Conservation (phyloP, 345 rosid species). For the Dimocarpus longan region DNA sequence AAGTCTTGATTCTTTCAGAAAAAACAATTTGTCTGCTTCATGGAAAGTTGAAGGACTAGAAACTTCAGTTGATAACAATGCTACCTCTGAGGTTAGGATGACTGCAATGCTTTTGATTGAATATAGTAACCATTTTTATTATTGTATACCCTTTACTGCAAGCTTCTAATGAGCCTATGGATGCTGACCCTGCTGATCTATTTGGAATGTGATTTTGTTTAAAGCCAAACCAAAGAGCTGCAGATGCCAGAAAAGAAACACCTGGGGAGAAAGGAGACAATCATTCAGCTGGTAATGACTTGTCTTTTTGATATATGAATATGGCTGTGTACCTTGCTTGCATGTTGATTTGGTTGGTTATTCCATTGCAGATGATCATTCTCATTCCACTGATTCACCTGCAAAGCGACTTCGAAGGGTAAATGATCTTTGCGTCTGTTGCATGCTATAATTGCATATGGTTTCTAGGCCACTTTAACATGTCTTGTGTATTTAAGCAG, state of each 20-base stretch:
- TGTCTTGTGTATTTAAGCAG: slow-evolving; percentile 9
- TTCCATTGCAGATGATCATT: slow-evolving; percentile 45
- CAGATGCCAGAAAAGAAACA: slow-evolving; percentile 37
- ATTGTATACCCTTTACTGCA: background rate
- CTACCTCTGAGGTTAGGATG: slow-evolving; percentile 52
- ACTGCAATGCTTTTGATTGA: slow-evolving; percentile 18
- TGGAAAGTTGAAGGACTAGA: slow-evolving; percentile 57
- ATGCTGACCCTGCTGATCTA: slow-evolving; percentile 26
- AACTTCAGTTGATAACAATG: slow-evolving; percentile 32
- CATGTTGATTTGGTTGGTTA: slow-evolving; percentile 24
- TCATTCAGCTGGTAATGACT: slow-evolving; percentile 40
- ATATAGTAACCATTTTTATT: background rate
- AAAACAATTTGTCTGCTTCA: slow-evolving; percentile 73
- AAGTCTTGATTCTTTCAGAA: slow-evolving; percentile 83
- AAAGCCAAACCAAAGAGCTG: slow-evolving; percentile 43
- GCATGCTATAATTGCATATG: background rate
- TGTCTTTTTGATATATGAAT: slow-evolving; percentile 13
- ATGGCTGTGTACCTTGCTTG: slow-evolving; percentile 11
- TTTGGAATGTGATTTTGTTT: slow-evolving; percentile 25
- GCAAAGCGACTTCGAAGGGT: slow-evolving; percentile 82
- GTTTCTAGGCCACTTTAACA: background rate
- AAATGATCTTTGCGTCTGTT: slow-evolving; percentile 24
- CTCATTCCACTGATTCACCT: slow-evolving; percentile 60
- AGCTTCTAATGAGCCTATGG: slow-evolving; percentile 20
- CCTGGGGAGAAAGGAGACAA: slow-evolving; percentile 40